phyloP scores from a whole-genome alignment of 192 early-diverging fungal species.

The Backusella luteola region DNA sequence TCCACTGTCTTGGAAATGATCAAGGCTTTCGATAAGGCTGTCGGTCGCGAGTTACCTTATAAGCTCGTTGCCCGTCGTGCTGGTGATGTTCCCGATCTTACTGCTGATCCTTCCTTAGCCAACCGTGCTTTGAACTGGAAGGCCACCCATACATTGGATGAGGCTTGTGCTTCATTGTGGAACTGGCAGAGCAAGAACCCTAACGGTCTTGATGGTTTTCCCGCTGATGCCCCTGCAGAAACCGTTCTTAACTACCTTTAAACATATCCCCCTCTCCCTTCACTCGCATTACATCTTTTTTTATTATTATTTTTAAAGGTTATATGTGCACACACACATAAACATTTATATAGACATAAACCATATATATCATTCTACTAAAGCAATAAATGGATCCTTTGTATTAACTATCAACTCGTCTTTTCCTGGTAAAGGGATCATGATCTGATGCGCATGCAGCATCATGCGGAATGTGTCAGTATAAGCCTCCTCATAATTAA shows the following conservation, averaged over 20 bases:
- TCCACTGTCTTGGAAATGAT: constrained; percentile 93
- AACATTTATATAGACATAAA: constrained; percentile 3
- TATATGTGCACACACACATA: neutral
- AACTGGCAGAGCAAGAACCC: constrained; percentile 72
- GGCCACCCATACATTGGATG: constrained; percentile 52
- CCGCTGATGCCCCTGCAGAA: constrained; percentile 28
- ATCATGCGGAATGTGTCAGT: constrained; percentile 45
- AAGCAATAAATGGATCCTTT: constrained; percentile 9
- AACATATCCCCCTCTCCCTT: neutral
- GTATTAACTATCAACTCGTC: neutral
- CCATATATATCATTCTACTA: neutral
- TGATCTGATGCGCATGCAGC: constrained; percentile 39
- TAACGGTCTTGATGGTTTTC: constrained; percentile 50
- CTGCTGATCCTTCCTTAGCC: constrained; percentile 73
- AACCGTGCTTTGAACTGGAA: constrained; percentile 62
- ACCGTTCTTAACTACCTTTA: constrained; percentile 25
- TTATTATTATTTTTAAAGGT: neutral
- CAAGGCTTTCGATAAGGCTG: constrained; percentile 74
- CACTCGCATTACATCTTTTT: neutral
- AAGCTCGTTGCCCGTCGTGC: constrained; percentile 61
- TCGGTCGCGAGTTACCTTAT: constrained; percentile 78
- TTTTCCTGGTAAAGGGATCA: constrained; percentile 20
- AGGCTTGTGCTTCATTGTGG: constrained; percentile 73
- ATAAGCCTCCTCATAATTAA: constrained; percentile 37
- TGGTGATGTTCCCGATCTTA: constrained; percentile 85